phyloP scores from a whole-genome alignment of 2,329 filamentous ascomycete species.

The Calonectria pseudoreteaudii region DNA sequence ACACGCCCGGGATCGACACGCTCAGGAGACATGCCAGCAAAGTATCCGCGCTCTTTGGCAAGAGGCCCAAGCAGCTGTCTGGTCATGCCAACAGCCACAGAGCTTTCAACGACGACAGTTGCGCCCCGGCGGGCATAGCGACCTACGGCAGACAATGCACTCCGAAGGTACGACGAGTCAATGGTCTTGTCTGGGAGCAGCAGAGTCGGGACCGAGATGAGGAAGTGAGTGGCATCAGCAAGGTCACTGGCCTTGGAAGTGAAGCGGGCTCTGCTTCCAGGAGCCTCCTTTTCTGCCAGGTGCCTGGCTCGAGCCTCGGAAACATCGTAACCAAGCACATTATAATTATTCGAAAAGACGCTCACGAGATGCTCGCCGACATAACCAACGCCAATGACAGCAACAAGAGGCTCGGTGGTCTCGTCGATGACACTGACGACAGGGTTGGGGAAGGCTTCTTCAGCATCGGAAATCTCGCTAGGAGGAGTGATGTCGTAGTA shows the following conservation, averaged over 20 bases:
- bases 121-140: conserved; percentile 56
- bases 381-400: conserved; percentile 65
- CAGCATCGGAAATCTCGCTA: conserved; percentile 44
- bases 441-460: conserved; percentile 28
- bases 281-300: conserved; percentile 45
- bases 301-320: conserved; percentile 52
- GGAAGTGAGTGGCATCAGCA: conserved; percentile 60
- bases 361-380: conserved; percentile 62
- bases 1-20: conserved; percentile 64
- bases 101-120: conserved; percentile 64
- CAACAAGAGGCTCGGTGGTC: conserved; percentile 51
- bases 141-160: conserved; percentile 56
- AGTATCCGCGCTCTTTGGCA: conserved; percentile 54
- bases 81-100: conserved; percentile 67
- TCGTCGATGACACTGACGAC: conserved; percentile 22
- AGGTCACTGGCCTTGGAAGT: conserved; percentile 54
- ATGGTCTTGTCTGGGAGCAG: conserved; percentile 59
- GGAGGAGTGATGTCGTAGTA: conserved; percentile 52
- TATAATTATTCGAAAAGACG: conserved; percentile 54
- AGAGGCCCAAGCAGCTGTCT: conserved; percentile 60
- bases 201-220: conserved; percentile 66
- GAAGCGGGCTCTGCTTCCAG: conserved; percentile 48
- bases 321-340: conserved; percentile 62
- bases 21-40: conserved; percentile 64
- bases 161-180: conserved; percentile 59